Percentiles rank a stretch among this genome's conserved stretches.
Conservation (phyloP, 2,329 filamentous ascomycete species). For the Scedosporium aurantiacum region DNA sequence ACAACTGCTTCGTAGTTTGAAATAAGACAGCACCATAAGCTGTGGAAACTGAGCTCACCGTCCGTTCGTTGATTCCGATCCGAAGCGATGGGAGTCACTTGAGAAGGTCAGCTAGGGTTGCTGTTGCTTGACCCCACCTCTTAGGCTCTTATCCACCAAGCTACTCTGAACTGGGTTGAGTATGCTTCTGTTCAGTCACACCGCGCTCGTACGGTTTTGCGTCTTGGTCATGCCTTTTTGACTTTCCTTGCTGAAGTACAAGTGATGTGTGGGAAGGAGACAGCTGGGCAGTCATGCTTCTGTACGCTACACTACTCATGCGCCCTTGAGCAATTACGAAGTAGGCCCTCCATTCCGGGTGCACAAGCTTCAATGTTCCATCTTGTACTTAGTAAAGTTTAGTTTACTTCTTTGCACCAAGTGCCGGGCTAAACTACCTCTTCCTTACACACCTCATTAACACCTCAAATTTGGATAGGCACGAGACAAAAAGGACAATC, state of each 20-base stretch:
- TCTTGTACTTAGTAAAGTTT: no score
- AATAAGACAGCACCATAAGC: background rate
- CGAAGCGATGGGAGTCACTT: background rate
- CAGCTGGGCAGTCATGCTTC: background rate
- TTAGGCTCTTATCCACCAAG: background rate
- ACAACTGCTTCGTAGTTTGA: background rate
- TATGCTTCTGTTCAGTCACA: background rate
- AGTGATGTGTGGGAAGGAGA: background rate
- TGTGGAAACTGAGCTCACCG: background rate
- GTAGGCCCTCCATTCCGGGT: no score
- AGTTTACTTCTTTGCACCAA: no score
- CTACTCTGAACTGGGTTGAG: background rate
- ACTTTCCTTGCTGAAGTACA: background rate
- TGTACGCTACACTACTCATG: no score
- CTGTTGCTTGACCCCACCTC: background rate
- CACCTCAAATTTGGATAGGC: no score
- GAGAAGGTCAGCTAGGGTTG: background rate
- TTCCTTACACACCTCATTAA: no score
- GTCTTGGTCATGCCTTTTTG: background rate
- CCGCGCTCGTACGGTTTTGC: background rate
- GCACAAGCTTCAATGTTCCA: no score
- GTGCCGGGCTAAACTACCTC: no score
- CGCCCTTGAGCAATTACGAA: no score
- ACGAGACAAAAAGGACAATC: no score
- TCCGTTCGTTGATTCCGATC: background rate